Percentiles rank a stretch among this genome's conserved stretches.
These are phyloP conservation scores for Chlorella variabilis DNA, from an alignment of 163 green algal genomes.

Conservation along the genomic window DNA sequence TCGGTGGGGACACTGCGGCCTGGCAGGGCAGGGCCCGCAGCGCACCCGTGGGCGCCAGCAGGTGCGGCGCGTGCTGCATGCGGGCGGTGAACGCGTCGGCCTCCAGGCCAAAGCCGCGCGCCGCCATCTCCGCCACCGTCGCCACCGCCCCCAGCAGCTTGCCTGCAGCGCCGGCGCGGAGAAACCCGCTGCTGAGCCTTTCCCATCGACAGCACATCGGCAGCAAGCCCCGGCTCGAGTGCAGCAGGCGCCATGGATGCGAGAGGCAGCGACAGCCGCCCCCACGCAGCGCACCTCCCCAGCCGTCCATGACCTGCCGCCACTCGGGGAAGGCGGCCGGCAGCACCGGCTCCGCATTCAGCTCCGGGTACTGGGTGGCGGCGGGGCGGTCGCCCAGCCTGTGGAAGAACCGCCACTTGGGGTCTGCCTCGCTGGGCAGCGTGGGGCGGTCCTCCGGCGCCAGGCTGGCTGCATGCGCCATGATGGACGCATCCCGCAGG, in stretches of 20 bases:
- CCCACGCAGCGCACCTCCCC: conserved; percentile 75
- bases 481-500: conserved; percentile 59
- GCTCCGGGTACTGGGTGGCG: conserved; percentile 73
- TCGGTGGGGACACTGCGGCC: too few species aligned
- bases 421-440: conserved; percentile 58
- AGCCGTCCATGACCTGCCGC: conserved; percentile 82
- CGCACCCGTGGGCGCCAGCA: conserved; percentile 89
- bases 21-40: too few species aligned
- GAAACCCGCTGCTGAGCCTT: too few species aligned
- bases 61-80: conserved; percentile 87
- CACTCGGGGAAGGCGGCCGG: conserved; percentile 85
- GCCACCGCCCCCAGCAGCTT: conserved; percentile 76
- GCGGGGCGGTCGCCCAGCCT: conserved; percentile 73
- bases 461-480: conserved; percentile 27
- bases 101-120: conserved; percentile 77
- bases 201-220: too few species aligned
- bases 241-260: too few species aligned
- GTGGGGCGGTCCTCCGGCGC: conserved; percentile 17
- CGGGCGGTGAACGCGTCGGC: conserved; percentile 68
- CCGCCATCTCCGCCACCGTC: conserved; percentile 64
- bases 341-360: conserved; percentile 87
- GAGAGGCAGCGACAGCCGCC: too few species aligned
- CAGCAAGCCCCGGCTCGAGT: too few species aligned
- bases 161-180: background rate
- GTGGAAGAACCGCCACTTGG: conserved; percentile 92